These are phyloP conservation scores for Heritiera fomes DNA, from an alignment of 345 rosid species.

Conservation along the genomic window DNA sequence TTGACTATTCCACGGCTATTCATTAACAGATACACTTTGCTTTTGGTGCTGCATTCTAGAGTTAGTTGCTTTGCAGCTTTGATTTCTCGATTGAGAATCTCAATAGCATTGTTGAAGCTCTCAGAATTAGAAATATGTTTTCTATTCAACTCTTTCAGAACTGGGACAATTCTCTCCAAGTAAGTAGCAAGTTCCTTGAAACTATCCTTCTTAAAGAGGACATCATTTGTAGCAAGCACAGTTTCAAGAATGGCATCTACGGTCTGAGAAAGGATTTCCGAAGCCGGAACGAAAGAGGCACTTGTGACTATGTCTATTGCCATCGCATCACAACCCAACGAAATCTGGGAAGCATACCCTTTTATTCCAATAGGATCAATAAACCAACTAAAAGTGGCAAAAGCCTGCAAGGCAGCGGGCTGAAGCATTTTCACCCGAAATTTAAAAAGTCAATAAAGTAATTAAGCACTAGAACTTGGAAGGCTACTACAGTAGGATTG, in stretches of 20 bases:
- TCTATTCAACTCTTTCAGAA: slow-evolving; percentile 51
- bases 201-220: slow-evolving; percentile 52
- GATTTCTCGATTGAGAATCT: slow-evolving; percentile 54
- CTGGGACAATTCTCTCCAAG: slow-evolving; percentile 52
- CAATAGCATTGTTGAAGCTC: slow-evolving; percentile 45
- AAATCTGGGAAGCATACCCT: slow-evolving; percentile 24
- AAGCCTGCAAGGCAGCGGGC: not conserved
- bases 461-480: not conserved
- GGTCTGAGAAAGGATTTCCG: slow-evolving; percentile 46
- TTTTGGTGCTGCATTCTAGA: slow-evolving; percentile 50
- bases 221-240: slow-evolving; percentile 38
- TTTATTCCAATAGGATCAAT: slow-evolving; percentile 19
- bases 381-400: slow-evolving; percentile 3
- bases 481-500: not conserved
- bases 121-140: slow-evolving; percentile 38
- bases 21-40: slow-evolving; percentile 63
- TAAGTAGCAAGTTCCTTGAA: slow-evolving; percentile 51
- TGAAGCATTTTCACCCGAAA: slow-evolving; percentile 14
- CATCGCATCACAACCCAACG: slow-evolving; percentile 33
- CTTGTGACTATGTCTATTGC: slow-evolving; percentile 38
- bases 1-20: slow-evolving; percentile 50
- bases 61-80: slow-evolving; percentile 51
- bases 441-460: not conserved
- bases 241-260: slow-evolving; percentile 48
- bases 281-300: slow-evolving; percentile 39